Evolutionary conservation across 192 early-diverging fungal species (phyloP).

Genomic region (Podila verticillata): DNA sequence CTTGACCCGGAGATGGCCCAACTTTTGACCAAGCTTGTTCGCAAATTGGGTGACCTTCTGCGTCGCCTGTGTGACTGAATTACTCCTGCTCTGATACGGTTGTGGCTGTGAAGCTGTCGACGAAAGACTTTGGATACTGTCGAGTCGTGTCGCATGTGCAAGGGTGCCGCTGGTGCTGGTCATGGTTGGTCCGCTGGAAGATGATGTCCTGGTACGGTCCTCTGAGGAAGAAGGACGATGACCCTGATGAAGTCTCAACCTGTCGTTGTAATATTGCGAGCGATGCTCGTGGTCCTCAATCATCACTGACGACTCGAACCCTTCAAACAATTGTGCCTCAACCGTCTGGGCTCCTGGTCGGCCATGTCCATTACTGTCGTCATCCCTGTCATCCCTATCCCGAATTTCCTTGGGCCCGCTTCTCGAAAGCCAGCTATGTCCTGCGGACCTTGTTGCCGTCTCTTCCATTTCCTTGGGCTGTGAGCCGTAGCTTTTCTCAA

Average conservation of each 20-base stretch:
- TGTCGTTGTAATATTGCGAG: not conserved
- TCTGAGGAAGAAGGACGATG: not conserved
- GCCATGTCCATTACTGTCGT: not conserved
- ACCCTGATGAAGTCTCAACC: not conserved
- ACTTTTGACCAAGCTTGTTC: slow-evolving; percentile 23
- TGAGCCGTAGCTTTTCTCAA: not conserved
- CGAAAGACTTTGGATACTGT: not conserved
- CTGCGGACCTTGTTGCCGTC: not conserved
- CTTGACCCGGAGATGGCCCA: slow-evolving; percentile 27
- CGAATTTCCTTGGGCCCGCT: not conserved
- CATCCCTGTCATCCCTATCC: not conserved
- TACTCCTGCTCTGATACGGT: not conserved
- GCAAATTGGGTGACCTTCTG: not conserved
- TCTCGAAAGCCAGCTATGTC: slow-evolving; percentile 26
- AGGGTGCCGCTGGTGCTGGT: not conserved
- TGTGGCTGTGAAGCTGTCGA: not conserved
- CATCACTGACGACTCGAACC: slow-evolving; percentile 38
- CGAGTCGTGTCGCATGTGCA: not conserved
- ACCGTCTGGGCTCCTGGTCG: not conserved
- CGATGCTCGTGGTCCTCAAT: slow-evolving; percentile 15
- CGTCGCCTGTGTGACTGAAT: not conserved
- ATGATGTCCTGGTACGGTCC: not conserved
- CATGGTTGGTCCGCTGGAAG: not conserved
- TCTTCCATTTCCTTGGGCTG: not conserved
- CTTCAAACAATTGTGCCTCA: slow-evolving; percentile 23